A percentile compares a stretch with the other conserved stretches of the same genome.
phyloP scores from a whole-genome alignment of 2,329 filamentous ascomycete genomes.

The Alternaria hordeiaustralica region DNA sequence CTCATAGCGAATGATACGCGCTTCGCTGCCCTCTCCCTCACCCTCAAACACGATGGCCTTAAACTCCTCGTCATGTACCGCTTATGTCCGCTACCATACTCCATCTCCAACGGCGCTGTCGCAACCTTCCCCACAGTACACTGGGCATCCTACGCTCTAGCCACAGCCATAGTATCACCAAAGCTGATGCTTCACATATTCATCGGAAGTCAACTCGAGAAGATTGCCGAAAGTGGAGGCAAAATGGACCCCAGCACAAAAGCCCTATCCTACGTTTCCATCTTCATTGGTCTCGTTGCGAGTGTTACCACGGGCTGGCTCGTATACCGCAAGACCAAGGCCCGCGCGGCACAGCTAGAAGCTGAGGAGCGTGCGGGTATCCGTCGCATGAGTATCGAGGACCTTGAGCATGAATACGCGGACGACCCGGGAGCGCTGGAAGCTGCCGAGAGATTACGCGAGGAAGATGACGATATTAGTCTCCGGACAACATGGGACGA shows the following conservation, averaged over 20 bases:
- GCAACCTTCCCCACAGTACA: conserved; percentile 90
- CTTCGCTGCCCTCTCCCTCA: conserved; percentile 87
- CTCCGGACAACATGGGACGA: conserved; percentile 57
- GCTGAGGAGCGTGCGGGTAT: conserved; percentile 52
- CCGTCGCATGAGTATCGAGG: conserved; percentile 40
- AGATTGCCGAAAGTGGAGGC: conserved; percentile 81
- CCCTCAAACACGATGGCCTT: conserved; percentile 87
- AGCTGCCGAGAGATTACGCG: conserved; percentile 49
- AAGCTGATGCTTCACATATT: conserved; percentile 93
- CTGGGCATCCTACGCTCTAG: conserved; percentile 75
- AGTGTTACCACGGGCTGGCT: conserved; percentile 80
- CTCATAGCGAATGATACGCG: conserved; percentile 83
- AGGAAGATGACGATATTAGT: conserved; percentile 60
- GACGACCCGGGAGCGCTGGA: conserved; percentile 55
- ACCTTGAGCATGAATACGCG: conserved; percentile 49
- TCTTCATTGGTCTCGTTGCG: conserved; percentile 72
- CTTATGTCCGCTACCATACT: conserved; percentile 91
- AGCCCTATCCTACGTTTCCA: conserved; percentile 82
- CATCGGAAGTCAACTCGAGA: conserved; percentile 82
- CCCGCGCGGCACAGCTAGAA: conserved; percentile 58
- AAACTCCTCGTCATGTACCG: conserved; percentile 90
- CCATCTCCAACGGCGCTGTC: conserved; percentile 90
- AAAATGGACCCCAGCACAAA: conserved; percentile 82
- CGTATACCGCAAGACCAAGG: conserved; percentile 73
- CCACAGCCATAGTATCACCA: conserved; percentile 81